Conservation (phyloP, 179 eudicot genomes). For the Spergularia azorica region DNA sequence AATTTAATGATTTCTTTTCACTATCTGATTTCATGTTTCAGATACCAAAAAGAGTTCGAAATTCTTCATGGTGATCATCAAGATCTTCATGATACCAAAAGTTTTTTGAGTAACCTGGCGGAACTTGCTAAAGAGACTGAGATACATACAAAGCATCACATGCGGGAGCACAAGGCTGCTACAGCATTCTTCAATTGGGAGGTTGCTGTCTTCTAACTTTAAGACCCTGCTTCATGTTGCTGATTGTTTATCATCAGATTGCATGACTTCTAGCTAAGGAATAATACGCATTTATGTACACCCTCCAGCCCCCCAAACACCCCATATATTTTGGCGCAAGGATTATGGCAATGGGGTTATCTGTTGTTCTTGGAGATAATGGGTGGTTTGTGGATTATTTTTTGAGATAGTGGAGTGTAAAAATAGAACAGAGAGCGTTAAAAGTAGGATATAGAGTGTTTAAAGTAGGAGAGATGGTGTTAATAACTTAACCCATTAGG, state of each 20-base stretch:
- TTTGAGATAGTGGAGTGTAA: no score
- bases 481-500: not conserved
- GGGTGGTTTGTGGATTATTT: no score
- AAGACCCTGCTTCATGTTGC: not conserved
- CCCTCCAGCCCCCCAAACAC: no score
- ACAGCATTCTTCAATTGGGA: conserved; percentile 91
- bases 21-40: conserved; percentile 23
- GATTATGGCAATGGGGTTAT: no score
- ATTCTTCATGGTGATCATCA: conserved; percentile 87
- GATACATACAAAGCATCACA: conserved; percentile 53
- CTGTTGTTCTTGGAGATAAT: no score
- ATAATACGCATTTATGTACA: not conserved
- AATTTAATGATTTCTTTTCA: conserved; percentile 2
- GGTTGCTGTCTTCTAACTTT: conserved; percentile 43
- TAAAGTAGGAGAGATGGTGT: no score
- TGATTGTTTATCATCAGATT: not conserved
- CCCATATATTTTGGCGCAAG: no score
- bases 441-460: no score
- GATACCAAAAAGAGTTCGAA: conserved; percentile 72
- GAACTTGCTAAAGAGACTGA: conserved; percentile 56
- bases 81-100: conserved; percentile 79
- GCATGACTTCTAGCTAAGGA: not conserved
- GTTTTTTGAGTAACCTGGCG: conserved; percentile 73
- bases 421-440: no score
- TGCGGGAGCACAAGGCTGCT: conserved; percentile 81